phyloP scores from a whole-genome alignment of 139 green algal genomes.

The Closterium sp. region DNA sequence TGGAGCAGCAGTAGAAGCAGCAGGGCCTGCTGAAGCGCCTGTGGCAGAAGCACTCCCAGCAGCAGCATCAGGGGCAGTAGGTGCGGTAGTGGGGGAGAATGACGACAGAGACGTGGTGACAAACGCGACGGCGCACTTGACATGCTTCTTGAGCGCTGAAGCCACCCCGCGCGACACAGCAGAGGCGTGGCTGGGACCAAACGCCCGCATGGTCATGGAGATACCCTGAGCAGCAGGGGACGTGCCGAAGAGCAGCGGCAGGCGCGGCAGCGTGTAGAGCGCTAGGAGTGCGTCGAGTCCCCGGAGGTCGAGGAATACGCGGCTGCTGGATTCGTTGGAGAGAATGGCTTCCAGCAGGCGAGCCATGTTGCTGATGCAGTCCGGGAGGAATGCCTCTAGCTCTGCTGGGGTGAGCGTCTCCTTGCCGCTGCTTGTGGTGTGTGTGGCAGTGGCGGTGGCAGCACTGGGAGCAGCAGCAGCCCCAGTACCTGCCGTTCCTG shows the following conservation, averaged over 20 bases:
- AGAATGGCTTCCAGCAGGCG: conserved; percentile 84
- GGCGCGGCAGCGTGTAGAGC: conserved; percentile 75
- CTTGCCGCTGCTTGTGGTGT: background rate
- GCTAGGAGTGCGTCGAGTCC: conserved; percentile 70
- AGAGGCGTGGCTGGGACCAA: conserved; percentile 49
- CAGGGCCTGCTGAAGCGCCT: background rate
- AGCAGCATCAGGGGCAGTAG: background rate
- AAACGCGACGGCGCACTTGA: conserved; percentile 13
- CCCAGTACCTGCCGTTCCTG: background rate
- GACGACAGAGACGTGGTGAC: background rate
- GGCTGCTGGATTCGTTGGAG: conserved; percentile 56
- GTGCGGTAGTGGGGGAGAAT: background rate
- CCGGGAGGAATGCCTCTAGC: conserved; percentile 62
- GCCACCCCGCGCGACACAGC: conserved; percentile 34
- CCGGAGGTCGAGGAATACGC: conserved; percentile 74
- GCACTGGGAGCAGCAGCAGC: background rate
- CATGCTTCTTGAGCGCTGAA: conserved; percentile 3
- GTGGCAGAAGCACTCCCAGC: background rate
- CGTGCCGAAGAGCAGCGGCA: conserved; percentile 76
- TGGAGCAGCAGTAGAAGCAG: background rate
- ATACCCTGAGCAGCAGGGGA: conserved; percentile 73
- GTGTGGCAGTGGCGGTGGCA: background rate
- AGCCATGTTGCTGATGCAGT: conserved; percentile 69
- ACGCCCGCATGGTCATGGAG: conserved; percentile 66
- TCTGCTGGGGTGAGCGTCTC: conserved; percentile 1